Conservation (phyloP, 2,329 filamentous ascomycete species). For the Paraphaeosphaeria minitans region DNA sequence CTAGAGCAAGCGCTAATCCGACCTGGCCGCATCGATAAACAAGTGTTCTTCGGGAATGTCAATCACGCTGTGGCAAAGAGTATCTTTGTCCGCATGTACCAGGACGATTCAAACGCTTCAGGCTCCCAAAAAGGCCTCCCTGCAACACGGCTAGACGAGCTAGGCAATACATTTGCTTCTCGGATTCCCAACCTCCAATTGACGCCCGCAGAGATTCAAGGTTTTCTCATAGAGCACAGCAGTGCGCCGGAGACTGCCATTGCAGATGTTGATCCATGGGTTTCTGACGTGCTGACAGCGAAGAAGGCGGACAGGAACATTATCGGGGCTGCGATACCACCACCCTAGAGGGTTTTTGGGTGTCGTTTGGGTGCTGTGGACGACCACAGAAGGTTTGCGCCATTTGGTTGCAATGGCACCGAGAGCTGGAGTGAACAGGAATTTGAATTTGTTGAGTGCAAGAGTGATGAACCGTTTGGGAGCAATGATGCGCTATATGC, state of each 20-base stretch:
- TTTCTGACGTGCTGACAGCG: neutral
- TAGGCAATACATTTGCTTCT: constrained; percentile 11
- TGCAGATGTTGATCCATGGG: constrained; percentile 1
- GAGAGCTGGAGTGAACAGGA: too few relatives aligned
- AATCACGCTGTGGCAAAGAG: constrained; percentile 18
- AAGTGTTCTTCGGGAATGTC: constrained; percentile 26
- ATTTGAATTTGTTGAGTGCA: too few relatives aligned
- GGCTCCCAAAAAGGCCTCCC: constrained; percentile 36
- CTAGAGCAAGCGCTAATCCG: constrained; percentile 62
- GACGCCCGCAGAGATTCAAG: constrained; percentile 23
- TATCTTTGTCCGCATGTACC: constrained; percentile 29
- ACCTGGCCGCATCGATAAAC: constrained; percentile 63
- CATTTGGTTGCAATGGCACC: too few relatives aligned
- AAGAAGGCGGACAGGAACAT: neutral
- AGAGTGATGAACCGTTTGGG: too few relatives aligned
- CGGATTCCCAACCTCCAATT: constrained; percentile 13
- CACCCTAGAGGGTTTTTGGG: neutral
- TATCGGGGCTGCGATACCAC: neutral
- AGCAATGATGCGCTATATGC: too few relatives aligned
- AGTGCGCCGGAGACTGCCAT: neutral
- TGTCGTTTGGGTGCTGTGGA: too few relatives aligned
- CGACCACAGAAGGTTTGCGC: too few relatives aligned
- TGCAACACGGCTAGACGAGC: constrained; percentile 40
- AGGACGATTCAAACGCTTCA: neutral
- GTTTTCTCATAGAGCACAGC: constrained; percentile 13